Evolutionary conservation across 2,329 filamentous ascomycete species (phyloP).

Genomic region (Trichophyton rubrum): DNA sequence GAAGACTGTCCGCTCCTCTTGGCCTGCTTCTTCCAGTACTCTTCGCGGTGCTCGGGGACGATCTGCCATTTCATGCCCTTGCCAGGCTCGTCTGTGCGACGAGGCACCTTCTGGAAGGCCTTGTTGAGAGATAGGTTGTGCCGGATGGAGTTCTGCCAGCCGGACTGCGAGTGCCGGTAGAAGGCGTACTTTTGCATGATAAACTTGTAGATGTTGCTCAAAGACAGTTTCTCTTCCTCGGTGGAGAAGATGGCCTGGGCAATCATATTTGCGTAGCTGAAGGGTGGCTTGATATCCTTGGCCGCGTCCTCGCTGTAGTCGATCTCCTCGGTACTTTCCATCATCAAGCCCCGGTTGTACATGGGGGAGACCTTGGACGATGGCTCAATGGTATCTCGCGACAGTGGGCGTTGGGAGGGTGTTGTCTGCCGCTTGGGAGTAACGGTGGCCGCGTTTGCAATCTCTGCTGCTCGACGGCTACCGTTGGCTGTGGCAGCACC

Average conservation of each 20-base stretch:
- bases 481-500: constrained; percentile 9
- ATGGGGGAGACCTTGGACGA: constrained; percentile 33
- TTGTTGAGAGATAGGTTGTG: constrained; percentile 95
- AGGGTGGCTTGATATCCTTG: constrained; percentile 86
- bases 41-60: constrained; percentile 67
- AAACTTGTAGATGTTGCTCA: constrained; percentile 86
- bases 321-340: constrained; percentile 42
- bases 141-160: constrained; percentile 98
- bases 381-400: constrained; percentile 10
- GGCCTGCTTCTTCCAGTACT: constrained; percentile 62
- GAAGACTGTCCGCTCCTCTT: constrained; percentile 34
- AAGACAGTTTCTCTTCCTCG: constrained; percentile 72
- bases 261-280: constrained; percentile 93
- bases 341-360: constrained; percentile 41
- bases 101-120: constrained; percentile 82
- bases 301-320: constrained; percentile 63
- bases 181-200: constrained; percentile 88
- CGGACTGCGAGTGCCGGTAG: constrained; percentile 70
- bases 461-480: not conserved
- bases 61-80: constrained; percentile 99
- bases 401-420: constrained; percentile 12
- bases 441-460: constrained; percentile 1
- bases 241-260: constrained; percentile 88
- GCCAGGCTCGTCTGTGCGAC: constrained; percentile 85
- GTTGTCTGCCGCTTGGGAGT: constrained; percentile 33